These are phyloP conservation scores for Polysphondylium violaceum DNA, from an alignment of 78 protist genomes.

Conservation along the genomic window DNA sequence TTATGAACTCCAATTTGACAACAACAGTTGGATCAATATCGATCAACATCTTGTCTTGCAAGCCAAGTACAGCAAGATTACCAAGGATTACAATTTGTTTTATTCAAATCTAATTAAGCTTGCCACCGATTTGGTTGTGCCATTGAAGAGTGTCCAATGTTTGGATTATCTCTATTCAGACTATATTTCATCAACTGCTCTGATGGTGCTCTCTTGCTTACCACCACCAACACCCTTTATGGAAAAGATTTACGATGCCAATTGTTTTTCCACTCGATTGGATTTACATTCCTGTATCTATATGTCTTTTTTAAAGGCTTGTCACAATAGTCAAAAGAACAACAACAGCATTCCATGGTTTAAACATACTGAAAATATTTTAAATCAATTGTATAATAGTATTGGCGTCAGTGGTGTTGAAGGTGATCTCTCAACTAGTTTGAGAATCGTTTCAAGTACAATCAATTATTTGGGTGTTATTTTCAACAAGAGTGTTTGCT, in stretches of 20 bases:
- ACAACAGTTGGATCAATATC: too few species aligned
- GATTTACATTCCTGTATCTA: too few species aligned
- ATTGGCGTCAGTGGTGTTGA: neutral
- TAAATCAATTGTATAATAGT: constrained; percentile 6
- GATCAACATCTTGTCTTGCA: too few species aligned
- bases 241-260: constrained; percentile 14
- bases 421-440: too few species aligned
- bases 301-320: neutral
- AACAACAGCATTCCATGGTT: constrained; percentile 21
- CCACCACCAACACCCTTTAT: constrained; percentile 28
- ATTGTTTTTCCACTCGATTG: neutral
- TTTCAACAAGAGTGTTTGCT: neutral
- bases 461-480: too few species aligned
- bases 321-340: neutral
- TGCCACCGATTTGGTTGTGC: too few species aligned
- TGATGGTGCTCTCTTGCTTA: constrained; percentile 2
- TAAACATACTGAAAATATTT: constrained; percentile 20
- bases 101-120: too few species aligned
- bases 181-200: constrained; percentile 19
- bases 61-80: too few species aligned
- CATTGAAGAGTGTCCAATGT: too few species aligned
- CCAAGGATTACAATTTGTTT: too few species aligned
- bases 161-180: constrained; percentile 27
- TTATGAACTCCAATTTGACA: too few species aligned
- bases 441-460: too few species aligned